Percentiles rank a stretch among this genome's conserved stretches.
phyloP scores from a whole-genome alignment of 2,329 filamentous ascomycete genomes.

The Chaetomium sp. region DNA sequence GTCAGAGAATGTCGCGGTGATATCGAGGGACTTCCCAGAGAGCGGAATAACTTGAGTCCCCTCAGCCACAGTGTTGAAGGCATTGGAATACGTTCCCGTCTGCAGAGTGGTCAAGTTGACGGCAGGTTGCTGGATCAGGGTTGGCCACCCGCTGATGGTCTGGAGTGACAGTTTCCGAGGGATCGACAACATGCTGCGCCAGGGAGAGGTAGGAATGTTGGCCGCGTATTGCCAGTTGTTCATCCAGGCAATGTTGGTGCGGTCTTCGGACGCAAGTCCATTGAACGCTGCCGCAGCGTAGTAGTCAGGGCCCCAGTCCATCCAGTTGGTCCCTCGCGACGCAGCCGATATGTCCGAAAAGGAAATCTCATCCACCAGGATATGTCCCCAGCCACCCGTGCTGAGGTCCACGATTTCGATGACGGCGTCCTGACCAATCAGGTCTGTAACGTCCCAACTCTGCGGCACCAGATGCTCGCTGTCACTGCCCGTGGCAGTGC shows the following conservation, averaged over 20 bases:
- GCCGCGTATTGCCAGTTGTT: constrained; percentile 4
- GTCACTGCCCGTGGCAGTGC: constrained; percentile 4
- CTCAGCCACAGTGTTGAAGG: background rate
- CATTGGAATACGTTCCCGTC: constrained; percentile 2
- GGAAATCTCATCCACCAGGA: constrained; percentile 6
- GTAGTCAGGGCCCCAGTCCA: constrained; percentile 6
- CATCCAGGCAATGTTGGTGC: constrained; percentile 6
- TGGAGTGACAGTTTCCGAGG: constrained; percentile 6
- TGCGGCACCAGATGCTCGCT: constrained; percentile 1
- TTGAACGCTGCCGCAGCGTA: constrained; percentile 2
- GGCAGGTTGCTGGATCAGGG: constrained; percentile 3
- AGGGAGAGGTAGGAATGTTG: constrained; percentile 2
- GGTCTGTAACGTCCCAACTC: constrained; percentile 3
- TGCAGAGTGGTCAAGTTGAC: background rate
- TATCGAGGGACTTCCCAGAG: constrained; percentile 2
- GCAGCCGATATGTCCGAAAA: background rate
- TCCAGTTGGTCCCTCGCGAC: constrained; percentile 3
- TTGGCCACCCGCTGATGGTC: constrained; percentile 4
- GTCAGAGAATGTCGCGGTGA: constrained; percentile 3
- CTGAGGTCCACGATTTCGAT: constrained; percentile 1
- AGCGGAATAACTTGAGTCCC: background rate
- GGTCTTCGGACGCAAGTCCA: background rate
- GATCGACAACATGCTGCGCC: constrained; percentile 1
- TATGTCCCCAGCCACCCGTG: constrained; percentile 1
- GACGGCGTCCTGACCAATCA: background rate